Evolutionary conservation across 1,284 basidiomycete genomes (phyloP).

Genomic region (Volvariella volvacea): DNA sequence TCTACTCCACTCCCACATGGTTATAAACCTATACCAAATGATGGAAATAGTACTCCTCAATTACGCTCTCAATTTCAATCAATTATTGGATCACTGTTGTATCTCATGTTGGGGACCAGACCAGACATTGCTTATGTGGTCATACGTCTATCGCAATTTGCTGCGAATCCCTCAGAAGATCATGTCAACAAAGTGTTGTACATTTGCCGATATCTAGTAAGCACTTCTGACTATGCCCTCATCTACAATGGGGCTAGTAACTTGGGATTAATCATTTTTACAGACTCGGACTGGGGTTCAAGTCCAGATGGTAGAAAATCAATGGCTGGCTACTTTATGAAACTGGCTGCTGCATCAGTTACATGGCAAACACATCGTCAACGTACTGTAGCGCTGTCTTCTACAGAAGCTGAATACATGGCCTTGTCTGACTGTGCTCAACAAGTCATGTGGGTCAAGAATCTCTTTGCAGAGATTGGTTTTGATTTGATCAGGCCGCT

Average conservation of each 20-base stretch:
- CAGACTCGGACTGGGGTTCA: conserved; percentile 23
- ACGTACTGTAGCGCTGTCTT: conserved; percentile 20
- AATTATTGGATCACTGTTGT: neutral
- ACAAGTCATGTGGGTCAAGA: conserved; percentile 18
- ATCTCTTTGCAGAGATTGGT: conserved; percentile 17
- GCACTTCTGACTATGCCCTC: neutral
- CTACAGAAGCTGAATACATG: conserved; percentile 27
- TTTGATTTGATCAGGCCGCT: conserved; percentile 3
- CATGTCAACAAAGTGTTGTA: neutral
- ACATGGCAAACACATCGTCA: conserved; percentile 9
- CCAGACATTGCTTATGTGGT: conserved; percentile 3
- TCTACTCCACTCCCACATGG: conserved; percentile 24
- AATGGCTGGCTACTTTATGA: conserved; percentile 15
- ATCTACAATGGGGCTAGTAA: neutral
- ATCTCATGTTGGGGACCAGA: neutral
- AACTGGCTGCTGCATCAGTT: conserved; percentile 9
- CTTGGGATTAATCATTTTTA: conserved; percentile 12
- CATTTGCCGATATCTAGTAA: neutral
- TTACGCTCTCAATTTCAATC: neutral
- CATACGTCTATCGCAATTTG: neutral
- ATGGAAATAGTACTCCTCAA: neutral
- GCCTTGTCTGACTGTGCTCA: conserved; percentile 17
- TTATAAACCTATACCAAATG: conserved; percentile 8
- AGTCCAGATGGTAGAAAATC: conserved; percentile 16
- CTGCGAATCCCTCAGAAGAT: neutral